A percentile compares a stretch with the other conserved stretches of the same genome.
Conservation (phyloP, 2,329 filamentous ascomycete genomes). For the Lecanicillium sp. region DNA sequence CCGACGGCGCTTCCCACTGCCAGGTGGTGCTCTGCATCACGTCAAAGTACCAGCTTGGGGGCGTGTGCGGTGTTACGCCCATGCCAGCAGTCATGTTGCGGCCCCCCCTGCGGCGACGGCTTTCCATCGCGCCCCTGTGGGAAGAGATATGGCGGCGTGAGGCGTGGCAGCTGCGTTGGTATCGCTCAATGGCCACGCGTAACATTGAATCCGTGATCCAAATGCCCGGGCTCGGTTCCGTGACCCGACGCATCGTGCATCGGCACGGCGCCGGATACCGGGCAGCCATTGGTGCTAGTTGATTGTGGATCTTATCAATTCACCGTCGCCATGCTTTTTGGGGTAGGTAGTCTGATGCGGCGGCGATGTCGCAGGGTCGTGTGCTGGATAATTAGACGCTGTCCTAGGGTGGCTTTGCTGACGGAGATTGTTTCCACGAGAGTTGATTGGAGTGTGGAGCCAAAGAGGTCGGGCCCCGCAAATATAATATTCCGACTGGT, state of each 20-base stretch:
- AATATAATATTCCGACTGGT: background rate
- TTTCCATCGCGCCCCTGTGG: constrained; percentile 47
- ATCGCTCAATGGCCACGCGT: constrained; percentile 23
- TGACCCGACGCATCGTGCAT: constrained; percentile 14
- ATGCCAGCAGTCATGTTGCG: constrained; percentile 46
- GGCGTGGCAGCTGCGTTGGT: constrained; percentile 13
- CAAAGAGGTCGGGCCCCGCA: no score
- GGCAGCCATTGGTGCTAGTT: constrained; percentile 20
- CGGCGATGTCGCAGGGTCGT: no score
- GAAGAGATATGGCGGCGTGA: constrained; percentile 28
- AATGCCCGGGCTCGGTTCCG: constrained; percentile 16
- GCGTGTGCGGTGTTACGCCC: constrained; percentile 26
- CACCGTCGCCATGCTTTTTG: no score
- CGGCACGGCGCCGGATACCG: constrained; percentile 19
- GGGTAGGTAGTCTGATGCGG: no score
- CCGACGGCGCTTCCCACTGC: constrained; percentile 44
- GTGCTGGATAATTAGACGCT: no score
- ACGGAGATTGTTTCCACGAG: no score
- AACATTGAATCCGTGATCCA: constrained; percentile 26
- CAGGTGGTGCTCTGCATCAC: constrained; percentile 37
- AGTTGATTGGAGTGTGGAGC: no score
- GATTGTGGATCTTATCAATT: no score
- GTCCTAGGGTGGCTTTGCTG: no score
- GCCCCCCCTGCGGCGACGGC: constrained; percentile 43
- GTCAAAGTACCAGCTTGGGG: constrained; percentile 39